Base-by-base conservation (phyloP, 352 stramenopile species). In the Globisporangium cederbergense region DNA sequence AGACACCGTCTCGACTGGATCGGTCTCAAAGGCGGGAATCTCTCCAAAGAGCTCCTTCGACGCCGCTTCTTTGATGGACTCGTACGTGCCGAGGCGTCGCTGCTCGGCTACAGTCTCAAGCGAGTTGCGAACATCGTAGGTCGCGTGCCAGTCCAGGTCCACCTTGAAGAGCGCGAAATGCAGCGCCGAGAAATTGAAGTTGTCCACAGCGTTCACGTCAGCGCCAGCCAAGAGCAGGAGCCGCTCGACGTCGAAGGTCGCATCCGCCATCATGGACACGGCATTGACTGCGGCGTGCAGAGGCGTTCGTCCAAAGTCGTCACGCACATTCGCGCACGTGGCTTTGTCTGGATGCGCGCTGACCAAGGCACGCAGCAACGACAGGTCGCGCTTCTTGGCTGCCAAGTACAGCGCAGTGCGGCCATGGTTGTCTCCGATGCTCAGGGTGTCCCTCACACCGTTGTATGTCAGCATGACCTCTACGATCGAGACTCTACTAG, bases 81-180 rank as follows among this genome's bases (percentile, higher is more conserved):
- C 74, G 38, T 86, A 86, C 18, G 78, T 79, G 4, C 65, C 70
- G 20, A 55, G 49, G 76, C 68, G 42, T 76, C 66, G 22, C 25
- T 71, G 75, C 0, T 65, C 49, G 32, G 32, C 20, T 20, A 36
- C 4, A 13, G 83, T 62, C 40, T 90, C 25, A 28, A 28, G 78
- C 20, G 75, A 76, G 28, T 90, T 86, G 3, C 59, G 62, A 42
- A 75, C 75, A 7, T 87, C 77, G 36, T 88, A 85, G 9, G 65
- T 56, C 2, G 72, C 64, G 22, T 90, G 80, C 80, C 80, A 91
- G 32, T 82, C 70, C n/a, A 91, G 63, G 20, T 83, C 58, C n/a
- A 91, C 71, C 52, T 91, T 90, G 36, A 83, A 74, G 25, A 91
- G 53, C 0, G 83, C 80, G 58, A 90, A 89, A 49, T 90, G 83